phyloP scores from a whole-genome alignment of 306 rosid species.

The Geum urbanum region DNA sequence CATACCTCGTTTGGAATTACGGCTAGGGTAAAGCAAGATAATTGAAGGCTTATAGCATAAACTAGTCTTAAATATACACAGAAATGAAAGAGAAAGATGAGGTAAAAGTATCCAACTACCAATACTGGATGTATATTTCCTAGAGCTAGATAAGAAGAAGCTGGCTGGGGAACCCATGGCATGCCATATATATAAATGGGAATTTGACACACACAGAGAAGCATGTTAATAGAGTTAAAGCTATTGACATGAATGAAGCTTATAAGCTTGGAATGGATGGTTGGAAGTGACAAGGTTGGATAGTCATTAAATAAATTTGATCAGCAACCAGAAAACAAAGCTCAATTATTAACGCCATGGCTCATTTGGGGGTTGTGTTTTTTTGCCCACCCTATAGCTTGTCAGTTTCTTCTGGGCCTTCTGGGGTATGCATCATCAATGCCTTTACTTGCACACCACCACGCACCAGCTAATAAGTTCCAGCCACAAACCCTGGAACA shows the following conservation, averaged over 20 bases:
- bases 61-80: not conserved
- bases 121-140: not conserved
- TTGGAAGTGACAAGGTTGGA: not conserved
- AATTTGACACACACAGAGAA: not conserved
- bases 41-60: not conserved
- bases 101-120: not conserved
- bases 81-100: not conserved
- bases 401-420: slow-evolving; percentile 8
- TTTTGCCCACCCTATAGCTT: not conserved
- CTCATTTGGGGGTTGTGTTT: not conserved
- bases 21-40: not conserved
- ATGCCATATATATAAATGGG: not conserved
- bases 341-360: slow-evolving; percentile 8
- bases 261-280: not conserved
- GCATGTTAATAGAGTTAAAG: not conserved
- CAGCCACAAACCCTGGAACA: slow-evolving; percentile 10
- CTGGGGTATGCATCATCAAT: slow-evolving; percentile 8
- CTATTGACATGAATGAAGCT: not conserved
- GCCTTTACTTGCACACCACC: not conserved
- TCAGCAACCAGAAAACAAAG: not conserved
- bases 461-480: not conserved
- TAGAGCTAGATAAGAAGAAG: not conserved
- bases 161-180: not conserved
- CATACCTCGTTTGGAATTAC: not conserved
- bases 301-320: not conserved